These are phyloP conservation scores for Aureobasidium melanogenum DNA, from an alignment of 2,329 filamentous ascomycete genomes.

Conservation along the genomic window DNA sequence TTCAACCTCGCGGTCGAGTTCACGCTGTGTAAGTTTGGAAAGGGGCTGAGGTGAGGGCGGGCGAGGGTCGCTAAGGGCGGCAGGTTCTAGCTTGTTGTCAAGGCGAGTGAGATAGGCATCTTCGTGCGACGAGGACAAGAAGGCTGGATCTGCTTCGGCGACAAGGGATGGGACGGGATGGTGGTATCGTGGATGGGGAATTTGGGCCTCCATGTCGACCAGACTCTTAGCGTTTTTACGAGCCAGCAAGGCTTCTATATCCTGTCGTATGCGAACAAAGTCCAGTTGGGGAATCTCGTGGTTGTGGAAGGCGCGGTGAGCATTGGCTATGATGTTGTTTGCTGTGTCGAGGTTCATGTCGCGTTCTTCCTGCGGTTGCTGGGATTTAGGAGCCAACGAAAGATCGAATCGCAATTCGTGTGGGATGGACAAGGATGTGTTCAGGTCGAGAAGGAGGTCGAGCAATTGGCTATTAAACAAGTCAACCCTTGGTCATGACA, in stretches of 20 bases:
- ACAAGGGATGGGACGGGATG: conserved; percentile 35
- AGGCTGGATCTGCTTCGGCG: conserved; percentile 52
- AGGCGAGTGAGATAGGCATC: conserved; percentile 64
- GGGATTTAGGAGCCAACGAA: conserved; percentile 36
- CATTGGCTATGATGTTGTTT: conserved; percentile 25
- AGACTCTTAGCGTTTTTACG: conserved; percentile 23
- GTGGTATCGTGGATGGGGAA: conserved; percentile 27
- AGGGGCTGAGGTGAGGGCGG: conserved; percentile 37
- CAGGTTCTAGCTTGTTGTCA: conserved; percentile 45
- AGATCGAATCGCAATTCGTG: conserved; percentile 67
- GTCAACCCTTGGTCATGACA: background rate
- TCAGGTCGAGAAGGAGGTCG: conserved; percentile 82
- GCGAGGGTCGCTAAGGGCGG: conserved; percentile 26
- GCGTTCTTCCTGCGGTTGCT: conserved; percentile 23
- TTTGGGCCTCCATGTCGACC: conserved; percentile 30
- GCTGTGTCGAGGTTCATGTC: conserved; percentile 20
- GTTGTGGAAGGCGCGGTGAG: conserved; percentile 26
- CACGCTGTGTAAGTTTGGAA: conserved; percentile 34
- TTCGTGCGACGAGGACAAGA: conserved; percentile 60
- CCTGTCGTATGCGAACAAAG: conserved; percentile 23
- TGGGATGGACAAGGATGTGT: conserved; percentile 71
- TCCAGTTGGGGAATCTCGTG: conserved; percentile 23
- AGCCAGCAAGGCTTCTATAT: conserved; percentile 24
- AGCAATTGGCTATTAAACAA: conserved; percentile 62
- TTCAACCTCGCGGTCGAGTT: conserved; percentile 40